Conservation (phyloP, 2,329 filamentous ascomycete species). For the Arthrobotrys megalospora region DNA sequence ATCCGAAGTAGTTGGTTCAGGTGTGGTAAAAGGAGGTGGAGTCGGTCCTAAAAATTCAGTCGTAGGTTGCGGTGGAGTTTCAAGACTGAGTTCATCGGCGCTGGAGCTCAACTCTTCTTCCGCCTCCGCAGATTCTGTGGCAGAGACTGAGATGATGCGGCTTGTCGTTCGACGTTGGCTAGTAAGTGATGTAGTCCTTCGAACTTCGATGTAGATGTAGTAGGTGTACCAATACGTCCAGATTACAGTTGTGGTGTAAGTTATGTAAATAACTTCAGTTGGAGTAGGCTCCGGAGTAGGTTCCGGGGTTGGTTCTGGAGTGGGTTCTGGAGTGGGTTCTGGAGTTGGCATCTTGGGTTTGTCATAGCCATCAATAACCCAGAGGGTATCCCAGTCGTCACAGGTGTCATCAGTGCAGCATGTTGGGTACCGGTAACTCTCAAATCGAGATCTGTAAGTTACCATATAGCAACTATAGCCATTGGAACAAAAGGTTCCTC, state of each 20-base stretch:
- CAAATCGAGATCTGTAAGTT: too few species aligned
- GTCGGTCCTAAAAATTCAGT: constrained; percentile 15
- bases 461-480: too few species aligned
- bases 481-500: too few species aligned
- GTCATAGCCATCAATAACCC: not conserved
- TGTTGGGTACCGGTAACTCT: too few species aligned
- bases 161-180: constrained; percentile 7
- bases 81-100: not conserved
- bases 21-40: constrained; percentile 2
- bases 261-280: not conserved
- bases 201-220: constrained; percentile 22
- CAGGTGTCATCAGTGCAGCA: not conserved
- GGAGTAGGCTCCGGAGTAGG: too few species aligned
- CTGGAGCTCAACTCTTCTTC: not conserved
- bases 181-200: constrained; percentile 5
- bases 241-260: constrained; percentile 19
- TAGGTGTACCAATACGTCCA: constrained; percentile 21
- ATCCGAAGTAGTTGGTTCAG: constrained; percentile 1
- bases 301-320: too few species aligned
- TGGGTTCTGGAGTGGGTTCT: too few species aligned
- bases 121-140: not conserved
- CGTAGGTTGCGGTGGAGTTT: constrained; percentile 4
- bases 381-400: not conserved
- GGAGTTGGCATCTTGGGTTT: not conserved
- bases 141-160: constrained; percentile 11